Evolutionary conservation across 139 green algal species (phyloP).

Genomic region (Chlorella sorokiniana): DNA sequence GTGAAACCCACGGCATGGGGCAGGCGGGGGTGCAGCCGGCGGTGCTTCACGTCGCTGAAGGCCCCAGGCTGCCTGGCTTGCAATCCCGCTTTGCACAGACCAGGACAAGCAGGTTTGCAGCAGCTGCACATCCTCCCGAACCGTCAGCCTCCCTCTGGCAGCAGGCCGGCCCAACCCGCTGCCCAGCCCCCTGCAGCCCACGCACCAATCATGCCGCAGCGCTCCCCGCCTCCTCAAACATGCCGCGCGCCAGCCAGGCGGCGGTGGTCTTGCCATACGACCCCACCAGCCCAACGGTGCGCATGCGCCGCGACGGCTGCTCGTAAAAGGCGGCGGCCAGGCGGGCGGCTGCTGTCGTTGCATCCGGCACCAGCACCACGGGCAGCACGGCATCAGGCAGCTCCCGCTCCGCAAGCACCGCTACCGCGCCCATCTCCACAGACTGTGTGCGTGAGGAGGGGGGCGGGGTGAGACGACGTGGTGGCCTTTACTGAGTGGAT

Average conservation of each 20-base stretch:
- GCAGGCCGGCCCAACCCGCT: background rate
- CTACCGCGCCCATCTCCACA: conserved; percentile 26
- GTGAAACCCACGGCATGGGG: background rate
- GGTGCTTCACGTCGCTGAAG: no score
- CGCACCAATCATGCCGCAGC: conserved; percentile 45
- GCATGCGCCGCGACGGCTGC: conserved; percentile 49
- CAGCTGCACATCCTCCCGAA: background rate
- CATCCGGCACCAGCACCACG: conserved; percentile 48
- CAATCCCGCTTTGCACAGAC: no score
- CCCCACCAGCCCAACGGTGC: conserved; percentile 74
- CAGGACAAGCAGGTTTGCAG: no score
- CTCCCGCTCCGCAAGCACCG: conserved; percentile 27
- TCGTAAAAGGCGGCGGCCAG: conserved; percentile 56
- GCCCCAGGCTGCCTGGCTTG: no score
- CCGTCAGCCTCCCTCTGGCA: no score
- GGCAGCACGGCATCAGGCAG: conserved; percentile 33
- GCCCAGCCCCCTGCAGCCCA: background rate
- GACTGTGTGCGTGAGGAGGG: background rate
- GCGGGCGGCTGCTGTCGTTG: conserved; percentile 2
- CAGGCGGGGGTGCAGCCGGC: background rate
- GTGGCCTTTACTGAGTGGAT: no score
- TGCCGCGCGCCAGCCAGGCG: conserved; percentile 84
- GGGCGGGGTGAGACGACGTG: background rate
- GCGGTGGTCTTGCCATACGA: conserved; percentile 95
- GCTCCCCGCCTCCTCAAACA: conserved; percentile 79